A percentile compares a stretch with the other conserved stretches of the same genome.
Evolutionary conservation across 768 basidiomycete genomes (phyloP).

Genomic region (Suillus fuscotomentosus): DNA sequence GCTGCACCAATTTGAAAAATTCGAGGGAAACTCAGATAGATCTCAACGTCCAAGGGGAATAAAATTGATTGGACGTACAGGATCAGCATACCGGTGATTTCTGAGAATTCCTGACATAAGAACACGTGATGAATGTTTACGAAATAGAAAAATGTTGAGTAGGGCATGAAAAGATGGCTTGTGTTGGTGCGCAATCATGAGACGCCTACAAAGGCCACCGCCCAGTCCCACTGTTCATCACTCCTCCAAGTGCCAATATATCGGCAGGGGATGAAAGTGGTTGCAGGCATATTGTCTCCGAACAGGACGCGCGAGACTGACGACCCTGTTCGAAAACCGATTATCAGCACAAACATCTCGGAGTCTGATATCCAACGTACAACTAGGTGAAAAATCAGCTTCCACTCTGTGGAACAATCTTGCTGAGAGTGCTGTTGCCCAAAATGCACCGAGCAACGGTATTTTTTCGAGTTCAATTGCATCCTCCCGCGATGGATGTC

Average conservation of each 20-base stretch:
- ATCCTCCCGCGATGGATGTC: conserved; percentile 8
- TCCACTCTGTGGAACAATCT: conserved; percentile 1
- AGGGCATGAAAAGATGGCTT: neutral
- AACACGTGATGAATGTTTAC: too few species aligned
- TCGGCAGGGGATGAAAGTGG: conserved; percentile 23
- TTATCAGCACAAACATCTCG: neutral
- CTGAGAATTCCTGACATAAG: too few species aligned
- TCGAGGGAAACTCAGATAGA: too few species aligned
- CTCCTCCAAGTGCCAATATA: conserved; percentile 19
- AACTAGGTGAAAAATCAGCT: neutral
- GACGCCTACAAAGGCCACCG: conserved; percentile 27
- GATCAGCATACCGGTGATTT: too few species aligned
- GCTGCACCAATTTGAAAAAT: too few species aligned
- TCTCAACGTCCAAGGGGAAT: too few species aligned
- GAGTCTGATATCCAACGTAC: neutral
- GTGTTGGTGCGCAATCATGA: neutral
- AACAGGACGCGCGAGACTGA: conserved; percentile 14
- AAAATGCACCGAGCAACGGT: neutral
- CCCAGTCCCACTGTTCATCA: conserved; percentile 26
- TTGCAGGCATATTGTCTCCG: conserved; percentile 21
- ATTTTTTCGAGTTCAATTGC: neutral
- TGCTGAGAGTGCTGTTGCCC: neutral
- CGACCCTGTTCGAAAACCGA: neutral
- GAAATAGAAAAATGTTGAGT: too few species aligned
- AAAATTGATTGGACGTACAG: too few species aligned